Evolutionary conservation across 306 rosid species (phyloP), one percentile per base, ranked within the genome.

Genomic region (Psophocarpus tetragonolobus): DNA sequence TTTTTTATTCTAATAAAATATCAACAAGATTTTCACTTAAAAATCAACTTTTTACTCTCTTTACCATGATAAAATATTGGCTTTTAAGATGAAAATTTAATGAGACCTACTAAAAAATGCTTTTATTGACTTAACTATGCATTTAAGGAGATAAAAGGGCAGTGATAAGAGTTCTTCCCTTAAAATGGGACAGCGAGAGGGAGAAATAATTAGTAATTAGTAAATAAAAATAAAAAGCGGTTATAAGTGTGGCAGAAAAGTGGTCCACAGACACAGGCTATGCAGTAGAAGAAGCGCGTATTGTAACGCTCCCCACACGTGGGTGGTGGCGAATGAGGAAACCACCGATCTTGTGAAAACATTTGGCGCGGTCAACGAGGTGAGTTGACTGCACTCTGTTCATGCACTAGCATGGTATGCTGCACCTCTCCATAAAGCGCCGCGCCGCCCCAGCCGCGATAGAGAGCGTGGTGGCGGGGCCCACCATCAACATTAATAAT

Each of bases 301-400:
- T 0, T 1, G 1, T 0, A 7, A 78, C 69, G 84, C 83, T 80
- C 85, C 66, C 12, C 58, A 41, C 85, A 72, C 70, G 86, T 60
- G 79, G 42, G 18, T 74, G 68, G 68, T 14, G 51, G 23, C 20
- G 12, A 12, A 56, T n/a, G 13, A 18, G 2, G 44, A 45, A 58
- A 53, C 60, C 5, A 21, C 6, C 24, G 11, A 29, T 48, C 26
- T n/a, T 45, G 38, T 6, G 8, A 38, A 81, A 66, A 69, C 71
- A 81, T 75, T 57, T 35, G 48, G 81, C 86, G 15, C 86, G 48
- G 93, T 91, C 91, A 86, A 81, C 84, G 66, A 86, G 78, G 80
- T 44, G 11, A 11, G 53, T 86, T 91, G 97, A 91, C 96, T 82
- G 74, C n/a, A 27, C 39, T 45, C 56, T 61, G 21, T 42, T 20